Conservation (phyloP, 2,329 filamentous ascomycete genomes). For the Byssothecium circinans region DNA sequence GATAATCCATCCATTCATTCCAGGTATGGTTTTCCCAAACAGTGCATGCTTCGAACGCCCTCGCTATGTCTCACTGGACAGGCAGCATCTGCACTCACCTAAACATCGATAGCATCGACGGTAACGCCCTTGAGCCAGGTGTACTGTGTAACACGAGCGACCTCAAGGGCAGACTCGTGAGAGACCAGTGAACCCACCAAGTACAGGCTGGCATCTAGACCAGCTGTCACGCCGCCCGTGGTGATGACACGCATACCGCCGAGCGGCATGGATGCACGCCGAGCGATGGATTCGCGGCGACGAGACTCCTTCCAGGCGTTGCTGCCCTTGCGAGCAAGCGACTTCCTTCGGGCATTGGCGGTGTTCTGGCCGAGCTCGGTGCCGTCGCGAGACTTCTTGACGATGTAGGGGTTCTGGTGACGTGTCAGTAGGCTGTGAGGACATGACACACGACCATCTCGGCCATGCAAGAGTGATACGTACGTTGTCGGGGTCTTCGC, state of each 20-base stretch:
- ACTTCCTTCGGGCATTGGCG: conserved; percentile 45
- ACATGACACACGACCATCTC: neutral
- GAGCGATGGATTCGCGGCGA: conserved; percentile 78
- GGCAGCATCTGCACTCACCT: conserved; percentile 33
- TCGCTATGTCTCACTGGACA: conserved; percentile 20
- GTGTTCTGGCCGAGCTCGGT: conserved; percentile 45
- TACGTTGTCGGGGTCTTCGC: conserved; percentile 71
- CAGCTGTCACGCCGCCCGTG: conserved; percentile 74
- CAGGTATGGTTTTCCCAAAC: conserved; percentile 2
- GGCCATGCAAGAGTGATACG: conserved; percentile 4
- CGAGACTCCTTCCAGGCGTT: conserved; percentile 78
- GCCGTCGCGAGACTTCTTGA: conserved; percentile 58
- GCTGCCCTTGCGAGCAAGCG: conserved; percentile 71
- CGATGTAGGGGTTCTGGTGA: conserved; percentile 76
- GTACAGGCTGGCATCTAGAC: conserved; percentile 82
- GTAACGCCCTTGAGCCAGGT: conserved; percentile 84
- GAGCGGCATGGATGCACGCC: conserved; percentile 74
- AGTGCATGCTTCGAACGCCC: conserved; percentile 22
- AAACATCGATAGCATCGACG: conserved; percentile 83
- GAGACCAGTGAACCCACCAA: conserved; percentile 81
- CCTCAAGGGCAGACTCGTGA: conserved; percentile 73
- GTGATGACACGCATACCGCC: conserved; percentile 74
- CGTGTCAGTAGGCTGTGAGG: neutral
- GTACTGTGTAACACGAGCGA: conserved; percentile 76
- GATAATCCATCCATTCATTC: conserved; percentile 16